Percentiles rank a stretch among this genome's conserved stretches.
Conservation (phyloP, 495 filamentous ascomycete species). For the Aspergillus cristatus region DNA sequence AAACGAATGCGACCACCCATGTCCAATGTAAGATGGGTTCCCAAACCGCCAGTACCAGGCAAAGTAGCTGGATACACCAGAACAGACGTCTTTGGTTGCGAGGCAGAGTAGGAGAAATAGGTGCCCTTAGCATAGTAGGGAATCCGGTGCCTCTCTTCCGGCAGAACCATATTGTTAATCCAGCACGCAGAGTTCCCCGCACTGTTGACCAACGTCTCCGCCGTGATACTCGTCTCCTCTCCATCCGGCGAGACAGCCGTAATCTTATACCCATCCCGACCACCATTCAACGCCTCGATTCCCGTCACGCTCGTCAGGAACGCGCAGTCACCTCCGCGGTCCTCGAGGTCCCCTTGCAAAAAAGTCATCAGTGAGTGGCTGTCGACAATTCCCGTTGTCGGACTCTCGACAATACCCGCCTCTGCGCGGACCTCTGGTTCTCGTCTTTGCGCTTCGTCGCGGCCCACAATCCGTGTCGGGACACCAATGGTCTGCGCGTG, state of each 20-base stretch:
- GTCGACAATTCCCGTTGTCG: conserved; percentile 84
- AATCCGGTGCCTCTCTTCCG: conserved; percentile 41
- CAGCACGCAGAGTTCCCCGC: conserved; percentile 70
- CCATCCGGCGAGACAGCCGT: conserved; percentile 37
- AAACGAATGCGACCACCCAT: conserved; percentile 80
- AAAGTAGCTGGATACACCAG: conserved; percentile 81
- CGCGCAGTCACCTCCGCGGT: conserved; percentile 64
- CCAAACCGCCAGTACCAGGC: conserved; percentile 73
- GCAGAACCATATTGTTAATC: conserved; percentile 77
- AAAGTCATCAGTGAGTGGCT: conserved; percentile 75
- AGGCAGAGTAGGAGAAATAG: conserved; percentile 77
- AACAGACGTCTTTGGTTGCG: conserved; percentile 56
- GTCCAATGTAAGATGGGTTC: conserved; percentile 90
- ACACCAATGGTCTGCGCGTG: conserved; percentile 59
- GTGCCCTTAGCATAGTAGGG: conserved; percentile 88
- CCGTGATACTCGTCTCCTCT: conserved; percentile 49
- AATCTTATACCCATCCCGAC: conserved; percentile 44
- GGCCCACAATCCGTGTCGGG: conserved; percentile 60
- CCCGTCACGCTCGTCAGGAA: conserved; percentile 52
- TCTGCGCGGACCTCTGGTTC: conserved; percentile 68
- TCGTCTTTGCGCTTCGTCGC: conserved; percentile 45
- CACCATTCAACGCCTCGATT: conserved; percentile 44
- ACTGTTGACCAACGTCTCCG: conserved; percentile 72
- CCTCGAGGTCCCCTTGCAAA: conserved; percentile 67
- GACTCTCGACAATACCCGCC: conserved; percentile 69